Base-by-base conservation (phyloP, 129 eudicot genomes). In the Tagetes patula region DNA sequence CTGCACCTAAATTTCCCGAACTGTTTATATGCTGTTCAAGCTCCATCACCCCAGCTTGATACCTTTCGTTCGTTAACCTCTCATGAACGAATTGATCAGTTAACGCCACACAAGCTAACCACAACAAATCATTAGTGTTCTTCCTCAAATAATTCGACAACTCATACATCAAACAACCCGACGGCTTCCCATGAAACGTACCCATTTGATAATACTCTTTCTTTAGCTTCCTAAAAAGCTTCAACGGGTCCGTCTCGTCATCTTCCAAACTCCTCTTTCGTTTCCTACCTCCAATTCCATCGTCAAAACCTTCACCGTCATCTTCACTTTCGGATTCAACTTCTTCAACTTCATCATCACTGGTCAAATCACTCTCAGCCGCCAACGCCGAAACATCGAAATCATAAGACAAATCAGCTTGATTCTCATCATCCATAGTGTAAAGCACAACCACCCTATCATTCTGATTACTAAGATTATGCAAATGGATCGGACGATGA, bases 81-180 rank as follows among this genome's bases (percentile, higher is more conserved):
- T 90, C 97, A 3, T 95, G 99, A 42, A 95, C 96, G 79, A 90
- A 86, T 61, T 95, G 99, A 14, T 95, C 99, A 2, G 99, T 90
- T 60, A 95, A 75, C 36, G 99, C 88, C 70, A 95, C 97, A 79
- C 99, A 95, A 67, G 99, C 97, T 68, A 95, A 58, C 99, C 99
- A 95, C 14, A 95, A 85, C 75, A 86, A 84, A 41, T 88, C 96
- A 52, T 90, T 90, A 8, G 85, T 86, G 81, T 85, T 89, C 61
- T 84, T 88, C 69, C 92, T 83, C 75, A 88, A 47, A 5, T 67
- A 87, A 78, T 90, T 90, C 38, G 91, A 88, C 70, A 95, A 80
- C 13, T 95, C 96, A 70, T 90, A 95, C 97, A 95, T 88, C 78
- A 95, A 90, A 71, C 96, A 90, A 52, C 99, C 99, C 0, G 99